Evolutionary conservation across 108 stramenopile species (phyloP).

Genomic region (Discostella pseudostelligera): DNA sequence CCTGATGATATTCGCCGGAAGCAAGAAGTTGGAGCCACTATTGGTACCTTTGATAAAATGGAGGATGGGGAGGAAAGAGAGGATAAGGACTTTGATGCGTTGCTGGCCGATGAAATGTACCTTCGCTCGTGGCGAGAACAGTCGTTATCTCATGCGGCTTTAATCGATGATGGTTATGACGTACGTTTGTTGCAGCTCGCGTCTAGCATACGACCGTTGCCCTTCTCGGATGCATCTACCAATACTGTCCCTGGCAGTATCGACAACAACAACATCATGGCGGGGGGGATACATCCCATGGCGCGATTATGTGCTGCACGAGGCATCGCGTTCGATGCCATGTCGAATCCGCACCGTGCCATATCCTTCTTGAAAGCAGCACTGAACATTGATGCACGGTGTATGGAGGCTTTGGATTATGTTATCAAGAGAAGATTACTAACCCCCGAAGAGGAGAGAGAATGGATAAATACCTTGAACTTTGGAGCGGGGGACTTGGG

Average conservation of each 20-base stretch:
- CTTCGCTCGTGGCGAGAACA: constrained; percentile 38
- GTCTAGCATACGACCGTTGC: constrained; percentile 10
- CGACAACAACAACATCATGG: not conserved
- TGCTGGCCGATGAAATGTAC: constrained; percentile 27
- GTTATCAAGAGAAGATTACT: constrained; percentile 51
- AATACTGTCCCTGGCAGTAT: too few species aligned
- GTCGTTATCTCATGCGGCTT: constrained; percentile 29
- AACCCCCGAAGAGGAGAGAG: constrained; percentile 46
- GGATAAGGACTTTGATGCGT: constrained; percentile 6
- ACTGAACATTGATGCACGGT: constrained; percentile 60
- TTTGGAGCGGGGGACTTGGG: constrained; percentile 21
- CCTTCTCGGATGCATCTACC: constrained; percentile 11
- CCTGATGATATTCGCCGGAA: not conserved
- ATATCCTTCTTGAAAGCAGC: constrained; percentile 60
- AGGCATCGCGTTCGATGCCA: constrained; percentile 63
- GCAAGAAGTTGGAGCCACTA: not conserved
- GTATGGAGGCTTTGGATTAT: constrained; percentile 66
- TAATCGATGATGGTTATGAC: constrained; percentile 49
- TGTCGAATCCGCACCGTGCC: constrained; percentile 70
- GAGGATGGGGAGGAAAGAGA: constrained; percentile 8
- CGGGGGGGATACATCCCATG: constrained; percentile 61
- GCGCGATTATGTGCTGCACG: constrained; percentile 58
- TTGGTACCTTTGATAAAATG: not conserved
- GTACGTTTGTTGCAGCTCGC: constrained; percentile 33
- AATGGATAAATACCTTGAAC: constrained; percentile 32